Percentiles rank a stretch among this genome's conserved stretches.
These are phyloP conservation scores for Clarireedia homoeocarpa DNA, from an alignment of 2,329 filamentous ascomycete genomes.

Conservation along the genomic window DNA sequence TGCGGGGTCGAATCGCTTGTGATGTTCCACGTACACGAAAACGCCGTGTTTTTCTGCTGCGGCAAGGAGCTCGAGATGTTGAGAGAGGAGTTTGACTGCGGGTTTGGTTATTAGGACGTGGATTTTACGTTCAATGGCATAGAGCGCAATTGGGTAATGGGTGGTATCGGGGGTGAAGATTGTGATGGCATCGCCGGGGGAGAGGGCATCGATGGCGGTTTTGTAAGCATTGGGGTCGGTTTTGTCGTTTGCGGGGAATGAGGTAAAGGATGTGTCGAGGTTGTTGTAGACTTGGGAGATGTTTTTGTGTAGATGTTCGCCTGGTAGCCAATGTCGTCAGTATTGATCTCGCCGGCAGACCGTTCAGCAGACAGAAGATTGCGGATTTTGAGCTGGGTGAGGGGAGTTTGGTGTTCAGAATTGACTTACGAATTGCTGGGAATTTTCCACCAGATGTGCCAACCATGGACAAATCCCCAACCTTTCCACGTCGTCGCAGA, in stretches of 20 bases:
- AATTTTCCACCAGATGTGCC: slow-evolving; percentile 85
- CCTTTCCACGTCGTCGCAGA: slow-evolving; percentile 79
- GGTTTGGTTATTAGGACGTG: slow-evolving; percentile 94
- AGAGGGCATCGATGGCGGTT: slow-evolving; percentile 74
- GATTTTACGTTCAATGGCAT: slow-evolving; percentile 79
- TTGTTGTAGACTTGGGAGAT: slow-evolving; percentile 83
- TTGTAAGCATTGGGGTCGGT: slow-evolving; percentile 81
- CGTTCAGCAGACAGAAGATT: too few relatives aligned
- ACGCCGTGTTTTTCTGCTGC: slow-evolving; percentile 68
- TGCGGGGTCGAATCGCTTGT: slow-evolving; percentile 91
- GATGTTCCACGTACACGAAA: slow-evolving; percentile 90
- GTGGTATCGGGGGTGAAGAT: slow-evolving; percentile 95
- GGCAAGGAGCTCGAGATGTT: slow-evolving; percentile 70
- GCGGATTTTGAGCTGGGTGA: too few relatives aligned
- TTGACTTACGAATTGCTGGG: slow-evolving; percentile 69
- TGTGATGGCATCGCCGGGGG: slow-evolving; percentile 79
- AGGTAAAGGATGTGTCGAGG: slow-evolving; percentile 78
- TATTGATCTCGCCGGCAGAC: too few relatives aligned
- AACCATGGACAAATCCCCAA: slow-evolving; percentile 79
- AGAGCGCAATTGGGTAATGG: slow-evolving; percentile 85
- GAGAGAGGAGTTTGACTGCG: slow-evolving; percentile 72
- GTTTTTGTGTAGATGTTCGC: slow-evolving; percentile 78
- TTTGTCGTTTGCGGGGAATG: slow-evolving; percentile 67
- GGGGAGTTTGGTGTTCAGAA: background rate
- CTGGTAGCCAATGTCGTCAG: slow-evolving; percentile 33